A percentile compares a stretch with the other conserved stretches of the same genome.
Conservation (phyloP, 2,329 filamentous ascomycete genomes). For the Epichloe amarillans region DNA sequence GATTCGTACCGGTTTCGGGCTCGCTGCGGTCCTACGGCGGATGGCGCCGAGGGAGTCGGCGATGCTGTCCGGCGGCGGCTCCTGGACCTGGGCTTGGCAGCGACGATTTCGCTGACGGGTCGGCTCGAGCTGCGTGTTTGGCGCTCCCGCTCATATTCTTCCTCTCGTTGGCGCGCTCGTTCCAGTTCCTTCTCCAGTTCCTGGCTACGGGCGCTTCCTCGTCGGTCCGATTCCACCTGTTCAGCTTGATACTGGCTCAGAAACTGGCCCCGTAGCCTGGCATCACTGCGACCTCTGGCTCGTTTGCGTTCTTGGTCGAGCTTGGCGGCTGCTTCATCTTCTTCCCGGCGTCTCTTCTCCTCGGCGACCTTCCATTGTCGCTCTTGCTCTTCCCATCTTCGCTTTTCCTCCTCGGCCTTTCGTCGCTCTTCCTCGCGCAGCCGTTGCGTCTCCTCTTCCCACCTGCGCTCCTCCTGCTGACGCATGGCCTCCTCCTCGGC, state of each 20-base stretch:
- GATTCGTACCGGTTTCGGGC: conserved; percentile 41
- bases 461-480: conserved; percentile 49
- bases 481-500: conserved; percentile 50
- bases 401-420: conserved; percentile 53
- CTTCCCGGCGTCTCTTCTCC: conserved; percentile 55
- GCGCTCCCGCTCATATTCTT: conserved; percentile 47
- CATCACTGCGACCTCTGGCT: conserved; percentile 49
- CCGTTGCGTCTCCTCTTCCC: conserved; percentile 51
- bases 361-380: conserved; percentile 66
- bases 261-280: conserved; percentile 66
- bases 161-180: conserved; percentile 46
- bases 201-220: conserved; percentile 40
- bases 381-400: conserved; percentile 67
- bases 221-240: conserved; percentile 24
- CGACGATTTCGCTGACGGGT: conserved; percentile 6
- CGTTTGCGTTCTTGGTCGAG: conserved; percentile 53
- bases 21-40: conserved; percentile 5
- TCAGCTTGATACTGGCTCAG: conserved; percentile 77
- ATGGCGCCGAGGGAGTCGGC: not conserved
- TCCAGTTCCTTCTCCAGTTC: conserved; percentile 66
- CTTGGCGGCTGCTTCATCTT: conserved; percentile 56
- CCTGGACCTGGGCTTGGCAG: conserved; percentile 12
- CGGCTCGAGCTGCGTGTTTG: conserved; percentile 27
- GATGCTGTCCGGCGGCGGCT: conserved; percentile 9
- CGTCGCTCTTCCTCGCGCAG: conserved; percentile 46